These are phyloP conservation scores for Dactylellina haptotyla DNA, from an alignment of 2,329 filamentous ascomycete species.

Conservation along the genomic window DNA sequence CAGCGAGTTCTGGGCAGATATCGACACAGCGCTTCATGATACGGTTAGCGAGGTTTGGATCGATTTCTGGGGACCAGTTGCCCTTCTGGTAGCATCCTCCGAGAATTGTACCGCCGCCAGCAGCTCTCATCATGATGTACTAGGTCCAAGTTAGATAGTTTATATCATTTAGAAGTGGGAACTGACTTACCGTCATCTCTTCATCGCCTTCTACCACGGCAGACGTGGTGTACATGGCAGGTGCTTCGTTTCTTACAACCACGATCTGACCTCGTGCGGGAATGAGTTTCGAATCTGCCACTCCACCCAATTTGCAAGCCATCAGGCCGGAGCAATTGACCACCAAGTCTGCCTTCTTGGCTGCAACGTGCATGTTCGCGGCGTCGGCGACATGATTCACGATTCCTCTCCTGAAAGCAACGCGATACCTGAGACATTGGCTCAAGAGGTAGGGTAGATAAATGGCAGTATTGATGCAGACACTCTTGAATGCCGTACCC, in stretches of 20 bases:
- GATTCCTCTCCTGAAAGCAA: conserved; percentile 72
- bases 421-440: conserved; percentile 79
- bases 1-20: conserved; percentile 72
- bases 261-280: conserved; percentile 86
- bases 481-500: conserved; percentile 79
- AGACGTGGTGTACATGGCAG: conserved; percentile 75
- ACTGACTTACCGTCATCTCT: conserved; percentile 67
- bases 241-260: conserved; percentile 80
- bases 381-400: conserved; percentile 80
- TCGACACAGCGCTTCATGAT: conserved; percentile 84
- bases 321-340: conserved; percentile 87
- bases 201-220: conserved; percentile 78
- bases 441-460: conserved; percentile 88
- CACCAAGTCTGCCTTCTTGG: conserved; percentile 72
- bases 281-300: conserved; percentile 76
- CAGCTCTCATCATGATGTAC: conserved; percentile 85
- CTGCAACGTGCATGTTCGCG: conserved; percentile 68
- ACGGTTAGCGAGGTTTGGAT: conserved; percentile 79
- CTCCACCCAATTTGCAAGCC: conserved; percentile 79
- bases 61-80: conserved; percentile 81
- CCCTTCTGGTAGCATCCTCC: conserved; percentile 85
- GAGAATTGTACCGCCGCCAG: conserved; percentile 82
- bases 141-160: neutral
- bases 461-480: conserved; percentile 89
- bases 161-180: neutral